A percentile compares a stretch with the other conserved stretches of the same genome.
phyloP scores from a whole-genome alignment of 192 early-diverging fungal species.

The Backusella macrospora region DNA sequence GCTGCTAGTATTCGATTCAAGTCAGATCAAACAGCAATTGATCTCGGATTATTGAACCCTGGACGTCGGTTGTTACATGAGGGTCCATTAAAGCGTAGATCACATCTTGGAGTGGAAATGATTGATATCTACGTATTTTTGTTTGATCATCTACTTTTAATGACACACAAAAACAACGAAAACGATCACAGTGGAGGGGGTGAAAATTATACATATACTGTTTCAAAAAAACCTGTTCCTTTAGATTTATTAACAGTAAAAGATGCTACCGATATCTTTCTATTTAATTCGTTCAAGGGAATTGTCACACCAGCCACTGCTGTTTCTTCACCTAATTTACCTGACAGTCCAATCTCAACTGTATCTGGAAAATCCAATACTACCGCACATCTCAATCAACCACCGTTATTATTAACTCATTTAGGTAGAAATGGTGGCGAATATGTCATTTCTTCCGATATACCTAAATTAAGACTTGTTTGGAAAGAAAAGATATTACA shows the following conservation, averaged over 20 bases:
- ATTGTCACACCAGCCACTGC: constrained; percentile 8
- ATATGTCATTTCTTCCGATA: constrained; percentile 65
- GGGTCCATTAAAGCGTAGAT: constrained; percentile 64
- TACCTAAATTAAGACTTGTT: constrained; percentile 39
- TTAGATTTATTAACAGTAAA: constrained; percentile 62
- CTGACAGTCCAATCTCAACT: not conserved
- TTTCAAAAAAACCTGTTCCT: constrained; percentile 76
- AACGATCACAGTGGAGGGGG: not conserved
- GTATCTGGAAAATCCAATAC: constrained; percentile 7
- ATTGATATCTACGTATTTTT: constrained; percentile 78
- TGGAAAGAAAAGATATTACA: constrained; percentile 82
- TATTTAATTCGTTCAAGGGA: constrained; percentile 6
- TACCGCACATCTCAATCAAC: constrained; percentile 47
- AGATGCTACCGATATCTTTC: not conserved
- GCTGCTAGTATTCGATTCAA: constrained; percentile 25
- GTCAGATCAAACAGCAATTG: not conserved
- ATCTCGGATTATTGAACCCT: constrained; percentile 68
- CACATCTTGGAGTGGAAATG: constrained; percentile 47
- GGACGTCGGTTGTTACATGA: constrained; percentile 75
- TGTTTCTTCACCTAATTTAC: not conserved
- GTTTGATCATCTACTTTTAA: constrained; percentile 85
- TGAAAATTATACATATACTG: constrained; percentile 45
- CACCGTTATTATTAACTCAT: constrained; percentile 45
- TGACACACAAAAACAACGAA: constrained; percentile 63
- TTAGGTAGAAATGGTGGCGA: constrained; percentile 73